Percentiles rank a stretch among this genome's conserved stretches.
Conservation (phyloP, 306 rosid species). For the Sicyos baderoa region DNA sequence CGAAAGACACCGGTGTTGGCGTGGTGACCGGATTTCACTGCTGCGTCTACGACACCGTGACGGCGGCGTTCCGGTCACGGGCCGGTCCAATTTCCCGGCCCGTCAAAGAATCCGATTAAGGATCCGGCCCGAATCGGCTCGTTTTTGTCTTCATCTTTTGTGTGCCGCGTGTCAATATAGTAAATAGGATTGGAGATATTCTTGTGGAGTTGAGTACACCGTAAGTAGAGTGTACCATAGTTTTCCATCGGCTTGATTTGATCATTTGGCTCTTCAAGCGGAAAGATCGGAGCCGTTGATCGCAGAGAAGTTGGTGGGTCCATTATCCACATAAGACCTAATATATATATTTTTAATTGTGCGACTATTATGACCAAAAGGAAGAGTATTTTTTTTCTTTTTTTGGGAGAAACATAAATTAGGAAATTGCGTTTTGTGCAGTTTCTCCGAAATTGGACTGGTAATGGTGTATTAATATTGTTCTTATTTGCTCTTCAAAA, state of each 20-base stretch:
- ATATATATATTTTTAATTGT: background rate
- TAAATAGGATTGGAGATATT: background rate
- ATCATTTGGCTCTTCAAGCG: background rate
- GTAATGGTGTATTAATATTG: background rate
- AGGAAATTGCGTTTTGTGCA: conserved; percentile 6
- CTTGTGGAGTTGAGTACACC: conserved; percentile 29
- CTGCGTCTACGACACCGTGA: conserved; percentile 56
- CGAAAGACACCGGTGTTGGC: conserved; percentile 24
- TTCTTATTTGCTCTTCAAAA: no score
- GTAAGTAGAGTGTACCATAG: conserved; percentile 28
- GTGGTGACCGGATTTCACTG: conserved; percentile 43
- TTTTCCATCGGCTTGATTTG: background rate
- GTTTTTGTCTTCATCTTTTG: background rate
- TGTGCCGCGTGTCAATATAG: conserved; percentile 8
- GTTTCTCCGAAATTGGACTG: background rate
- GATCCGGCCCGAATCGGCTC: background rate
- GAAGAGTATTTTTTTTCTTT: background rate
- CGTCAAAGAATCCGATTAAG: conserved; percentile 28
- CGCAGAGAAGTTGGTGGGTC: background rate
- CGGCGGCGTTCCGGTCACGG: conserved; percentile 43
- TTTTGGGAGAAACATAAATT: background rate
- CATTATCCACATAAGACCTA: conserved; percentile 14
- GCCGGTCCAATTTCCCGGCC: conserved; percentile 82
- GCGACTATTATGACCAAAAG: conserved; percentile 11
- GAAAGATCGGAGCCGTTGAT: conserved; percentile 6